A percentile compares a stretch with the other conserved stretches of the same genome.
Conservation (phyloP, 2,329 filamentous ascomycete species). For the Didymella pinodella region DNA sequence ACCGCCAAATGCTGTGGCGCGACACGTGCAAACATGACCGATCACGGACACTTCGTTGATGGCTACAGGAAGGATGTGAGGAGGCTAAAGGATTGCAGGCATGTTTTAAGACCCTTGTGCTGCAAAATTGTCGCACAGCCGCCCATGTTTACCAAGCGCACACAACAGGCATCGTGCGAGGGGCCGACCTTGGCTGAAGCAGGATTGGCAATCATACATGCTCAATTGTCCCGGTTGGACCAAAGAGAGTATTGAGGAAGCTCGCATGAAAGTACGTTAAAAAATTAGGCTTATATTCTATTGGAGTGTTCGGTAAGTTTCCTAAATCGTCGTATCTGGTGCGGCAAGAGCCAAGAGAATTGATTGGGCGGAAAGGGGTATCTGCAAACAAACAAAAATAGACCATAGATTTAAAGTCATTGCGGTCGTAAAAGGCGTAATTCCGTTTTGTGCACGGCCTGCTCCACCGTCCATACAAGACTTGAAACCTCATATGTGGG, state of each 20-base stretch:
- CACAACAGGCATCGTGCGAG: background rate
- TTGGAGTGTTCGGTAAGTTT: no score
- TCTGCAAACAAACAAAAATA: background rate
- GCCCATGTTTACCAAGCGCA: background rate
- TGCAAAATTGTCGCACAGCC: background rate
- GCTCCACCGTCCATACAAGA: background rate
- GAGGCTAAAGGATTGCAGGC: background rate
- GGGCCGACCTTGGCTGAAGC: background rate
- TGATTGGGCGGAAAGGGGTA: conserved; percentile 5
- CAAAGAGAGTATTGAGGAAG: background rate
- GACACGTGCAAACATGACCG: conserved; percentile 11
- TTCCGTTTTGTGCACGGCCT: background rate
- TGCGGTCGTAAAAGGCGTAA: conserved; percentile 1
- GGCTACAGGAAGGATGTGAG: conserved; percentile 6
- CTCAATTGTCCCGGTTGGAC: background rate
- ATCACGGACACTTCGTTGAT: conserved; percentile 1
- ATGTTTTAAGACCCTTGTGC: background rate
- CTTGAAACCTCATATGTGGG: conserved; percentile 23
- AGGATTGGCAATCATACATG: background rate
- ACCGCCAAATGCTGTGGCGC: conserved; percentile 25
- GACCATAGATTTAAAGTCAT: background rate
- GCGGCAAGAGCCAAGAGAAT: background rate
- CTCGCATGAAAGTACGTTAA: no score
- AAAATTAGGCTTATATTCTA: no score
- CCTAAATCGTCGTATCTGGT: background rate